A percentile compares a stretch with the other conserved stretches of the same genome.
These are phyloP conservation scores for Geranomyces michiganensis DNA, from an alignment of 192 early-diverging fungal genomes.

Conservation along the genomic window DNA sequence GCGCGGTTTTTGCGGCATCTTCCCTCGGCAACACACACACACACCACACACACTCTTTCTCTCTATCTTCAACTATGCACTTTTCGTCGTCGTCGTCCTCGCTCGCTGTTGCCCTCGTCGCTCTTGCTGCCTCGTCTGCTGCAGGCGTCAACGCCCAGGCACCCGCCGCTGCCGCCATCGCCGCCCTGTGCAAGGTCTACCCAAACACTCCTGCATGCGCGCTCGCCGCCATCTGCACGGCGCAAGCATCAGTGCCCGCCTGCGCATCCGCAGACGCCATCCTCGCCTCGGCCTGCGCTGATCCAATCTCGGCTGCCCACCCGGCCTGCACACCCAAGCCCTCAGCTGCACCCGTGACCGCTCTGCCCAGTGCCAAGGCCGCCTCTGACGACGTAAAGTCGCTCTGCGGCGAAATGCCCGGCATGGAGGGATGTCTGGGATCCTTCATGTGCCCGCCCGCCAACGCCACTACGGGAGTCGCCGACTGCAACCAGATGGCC, in stretches of 20 bases:
- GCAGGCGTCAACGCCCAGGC: conserved; percentile 8
- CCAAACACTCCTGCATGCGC: conserved; percentile 26
- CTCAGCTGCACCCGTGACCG: not conserved
- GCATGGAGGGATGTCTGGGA: conserved; percentile 8
- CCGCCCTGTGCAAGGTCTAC: conserved; percentile 13
- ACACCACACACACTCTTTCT: not conserved
- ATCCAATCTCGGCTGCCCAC: not conserved
- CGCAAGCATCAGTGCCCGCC: not conserved
- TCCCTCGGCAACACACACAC: not conserved
- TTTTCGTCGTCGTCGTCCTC: no score
- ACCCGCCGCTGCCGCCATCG: not conserved
- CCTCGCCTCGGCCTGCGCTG: conserved; percentile 5
- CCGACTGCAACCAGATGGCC: not conserved
- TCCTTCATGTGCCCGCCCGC: not conserved
- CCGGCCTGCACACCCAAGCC: not conserved
- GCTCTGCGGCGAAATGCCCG: conserved; percentile 7
- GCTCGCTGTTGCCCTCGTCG: not conserved
- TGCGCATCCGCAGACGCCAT: not conserved
- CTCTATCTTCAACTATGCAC: not conserved
- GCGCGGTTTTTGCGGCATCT: conserved; percentile 1
- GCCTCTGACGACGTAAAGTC: not conserved
- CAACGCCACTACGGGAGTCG: conserved; percentile 2
- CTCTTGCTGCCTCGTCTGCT: not conserved
- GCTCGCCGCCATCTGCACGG: conserved; percentile 15
- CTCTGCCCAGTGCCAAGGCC: not conserved